phyloP scores from a whole-genome alignment of 1,284 basidiomycete species.

The Cutaneotrichosporon cutaneum region DNA sequence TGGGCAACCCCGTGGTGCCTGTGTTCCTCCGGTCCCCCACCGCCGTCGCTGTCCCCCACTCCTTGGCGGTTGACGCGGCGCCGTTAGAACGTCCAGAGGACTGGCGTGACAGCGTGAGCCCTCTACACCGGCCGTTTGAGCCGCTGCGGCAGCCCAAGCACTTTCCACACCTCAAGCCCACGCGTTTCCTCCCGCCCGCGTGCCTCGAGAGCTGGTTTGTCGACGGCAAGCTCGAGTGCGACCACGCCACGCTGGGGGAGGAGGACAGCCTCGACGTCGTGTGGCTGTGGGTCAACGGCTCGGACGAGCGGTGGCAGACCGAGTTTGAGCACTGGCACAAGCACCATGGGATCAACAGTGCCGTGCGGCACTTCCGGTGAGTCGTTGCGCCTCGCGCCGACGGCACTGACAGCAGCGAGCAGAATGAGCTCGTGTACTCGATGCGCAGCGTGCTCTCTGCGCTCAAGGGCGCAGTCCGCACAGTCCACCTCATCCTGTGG shows the following conservation, averaged over 20 bases:
- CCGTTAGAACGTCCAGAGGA: no score
- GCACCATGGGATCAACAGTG: constrained; percentile 35
- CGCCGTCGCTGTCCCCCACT: no score
- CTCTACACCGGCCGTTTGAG: no score
- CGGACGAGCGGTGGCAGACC: constrained; percentile 41
- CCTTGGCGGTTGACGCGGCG: no score
- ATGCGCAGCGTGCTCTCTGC: constrained; percentile 48
- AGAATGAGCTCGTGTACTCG: constrained; percentile 36
- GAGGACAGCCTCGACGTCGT: constrained; percentile 47
- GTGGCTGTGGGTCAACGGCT: constrained; percentile 51
- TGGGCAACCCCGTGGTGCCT: no score
- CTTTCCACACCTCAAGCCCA: constrained; percentile 43
- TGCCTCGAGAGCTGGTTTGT: constrained; percentile 49
- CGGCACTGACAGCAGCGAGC: no score
- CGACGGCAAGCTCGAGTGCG: constrained; percentile 43
- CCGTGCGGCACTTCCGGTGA: constrained; percentile 46
- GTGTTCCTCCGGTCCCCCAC: no score
- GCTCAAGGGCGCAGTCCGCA: constrained; percentile 36
- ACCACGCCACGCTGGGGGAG: constrained; percentile 33
- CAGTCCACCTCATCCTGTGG: constrained; percentile 46
- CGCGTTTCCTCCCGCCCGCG: constrained; percentile 38
- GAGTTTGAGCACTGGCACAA: constrained; percentile 34
- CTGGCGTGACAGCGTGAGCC: no score
- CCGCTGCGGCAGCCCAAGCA: background rate
- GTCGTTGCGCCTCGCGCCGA: constrained; percentile 6